Conservation (phyloP, 345 rosid species). For the Citrus unshiu region DNA sequence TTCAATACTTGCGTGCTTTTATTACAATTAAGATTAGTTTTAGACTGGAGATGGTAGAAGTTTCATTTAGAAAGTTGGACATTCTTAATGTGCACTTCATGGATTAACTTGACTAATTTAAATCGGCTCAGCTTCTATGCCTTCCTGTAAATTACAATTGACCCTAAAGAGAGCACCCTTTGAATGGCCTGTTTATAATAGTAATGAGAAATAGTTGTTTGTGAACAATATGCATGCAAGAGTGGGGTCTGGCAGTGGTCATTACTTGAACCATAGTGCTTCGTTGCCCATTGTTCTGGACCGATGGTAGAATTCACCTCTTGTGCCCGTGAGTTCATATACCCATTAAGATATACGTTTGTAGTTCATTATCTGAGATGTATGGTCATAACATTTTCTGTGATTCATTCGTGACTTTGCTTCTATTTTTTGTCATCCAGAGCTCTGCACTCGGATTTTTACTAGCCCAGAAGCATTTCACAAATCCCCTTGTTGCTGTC, state of each 20-base stretch:
- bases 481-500: conserved; percentile 89
- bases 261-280: neutral
- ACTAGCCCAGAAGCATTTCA: conserved; percentile 92
- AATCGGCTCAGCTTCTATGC: neutral
- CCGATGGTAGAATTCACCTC: neutral
- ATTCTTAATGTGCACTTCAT: neutral
- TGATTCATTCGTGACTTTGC: neutral
- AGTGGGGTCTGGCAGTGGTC: neutral
- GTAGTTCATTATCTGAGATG: neutral
- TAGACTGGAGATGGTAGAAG: neutral
- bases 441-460: conserved; percentile 97
- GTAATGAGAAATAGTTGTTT: neutral
- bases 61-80: neutral
- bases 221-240: neutral
- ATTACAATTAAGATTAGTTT: neutral
- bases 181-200: neutral
- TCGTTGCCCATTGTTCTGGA: neutral
- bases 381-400: neutral
- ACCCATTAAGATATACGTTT: neutral
- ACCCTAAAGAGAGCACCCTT: neutral
- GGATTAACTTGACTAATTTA: neutral
- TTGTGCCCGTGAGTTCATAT: neutral
- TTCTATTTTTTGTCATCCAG: conserved; percentile 33
- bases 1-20: neutral
- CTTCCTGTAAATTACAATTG: neutral